A percentile compares a stretch with the other conserved stretches of the same genome.
phyloP scores from a whole-genome alignment of 2,329 filamentous ascomycete genomes.

The Apiospora arundinis region DNA sequence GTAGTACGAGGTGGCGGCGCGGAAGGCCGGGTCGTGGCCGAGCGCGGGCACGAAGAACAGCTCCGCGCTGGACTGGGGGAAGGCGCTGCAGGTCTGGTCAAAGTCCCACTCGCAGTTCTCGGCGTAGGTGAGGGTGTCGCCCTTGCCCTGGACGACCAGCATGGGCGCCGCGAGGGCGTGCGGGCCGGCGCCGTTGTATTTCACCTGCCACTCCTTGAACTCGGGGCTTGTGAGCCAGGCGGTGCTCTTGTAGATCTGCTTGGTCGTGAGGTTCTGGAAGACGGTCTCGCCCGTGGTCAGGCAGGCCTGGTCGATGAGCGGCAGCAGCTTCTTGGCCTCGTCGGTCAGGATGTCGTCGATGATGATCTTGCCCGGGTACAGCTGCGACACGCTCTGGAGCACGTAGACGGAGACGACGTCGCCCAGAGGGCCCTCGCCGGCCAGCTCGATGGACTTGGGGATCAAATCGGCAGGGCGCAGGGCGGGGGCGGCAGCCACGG shows the following conservation, averaged over 20 bases:
- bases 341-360: not conserved
- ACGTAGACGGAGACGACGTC: not conserved
- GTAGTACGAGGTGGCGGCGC: no score
- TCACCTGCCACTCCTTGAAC: not conserved
- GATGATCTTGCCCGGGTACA: slow-evolving; percentile 16
- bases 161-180: slow-evolving; percentile 18
- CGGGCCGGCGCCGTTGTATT: not conserved
- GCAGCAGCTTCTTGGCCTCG: not conserved
- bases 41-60: slow-evolving; percentile 15
- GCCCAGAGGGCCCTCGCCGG: not conserved
- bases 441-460: slow-evolving; percentile 15
- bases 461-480: not conserved
- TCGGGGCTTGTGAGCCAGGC: not conserved
- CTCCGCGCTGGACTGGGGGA: slow-evolving; percentile 20
- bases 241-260: slow-evolving; percentile 10
- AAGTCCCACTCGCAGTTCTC: slow-evolving; percentile 9
- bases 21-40: slow-evolving; percentile 18
- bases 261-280: not conserved
- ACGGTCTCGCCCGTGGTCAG: not conserved
- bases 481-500: not conserved
- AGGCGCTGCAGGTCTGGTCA: slow-evolving; percentile 22
- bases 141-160: slow-evolving; percentile 21
- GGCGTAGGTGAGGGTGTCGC: not conserved
- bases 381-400: not conserved
- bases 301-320: slow-evolving; percentile 8